Evolutionary conservation across 805 yeast genomes (phyloP).

Genomic region (Dipodascus geniculatus): DNA sequence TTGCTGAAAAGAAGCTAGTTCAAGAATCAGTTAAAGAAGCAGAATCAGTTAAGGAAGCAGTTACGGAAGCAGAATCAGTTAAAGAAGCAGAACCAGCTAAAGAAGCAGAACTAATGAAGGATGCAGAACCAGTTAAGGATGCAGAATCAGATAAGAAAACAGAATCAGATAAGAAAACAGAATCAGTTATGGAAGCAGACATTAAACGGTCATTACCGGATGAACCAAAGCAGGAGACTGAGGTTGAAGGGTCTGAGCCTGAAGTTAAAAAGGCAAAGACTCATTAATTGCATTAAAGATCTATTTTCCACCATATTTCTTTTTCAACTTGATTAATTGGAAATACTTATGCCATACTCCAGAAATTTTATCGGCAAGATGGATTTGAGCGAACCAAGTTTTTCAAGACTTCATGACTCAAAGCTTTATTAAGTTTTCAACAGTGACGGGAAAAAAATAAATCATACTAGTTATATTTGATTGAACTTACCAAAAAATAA

Average conservation of each 20-base stretch:
- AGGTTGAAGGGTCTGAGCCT: neutral
- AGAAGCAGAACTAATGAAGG: neutral
- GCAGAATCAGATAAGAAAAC: slow-evolving; percentile 23
- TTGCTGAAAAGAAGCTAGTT: neutral
- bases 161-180: slow-evolving; percentile 32
- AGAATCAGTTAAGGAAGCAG: neutral
- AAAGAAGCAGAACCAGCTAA: neutral
- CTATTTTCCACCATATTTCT: neutral
- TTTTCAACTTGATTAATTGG: no score
- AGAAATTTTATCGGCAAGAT: no score
- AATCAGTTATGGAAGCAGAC: slow-evolving; percentile 3
- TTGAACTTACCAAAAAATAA: no score
- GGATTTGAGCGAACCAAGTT: no score
- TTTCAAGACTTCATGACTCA: no score
- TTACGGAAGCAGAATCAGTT: neutral
- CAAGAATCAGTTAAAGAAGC: neutral
- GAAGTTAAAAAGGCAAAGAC: slow-evolving; percentile 3
- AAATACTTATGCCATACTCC: no score
- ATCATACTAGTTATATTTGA: no score
- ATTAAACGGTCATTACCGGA: slow-evolving; percentile 11
- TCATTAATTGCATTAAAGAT: neutral
- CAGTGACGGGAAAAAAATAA: no score
- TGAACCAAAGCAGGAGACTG: neutral
- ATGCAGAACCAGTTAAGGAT: neutral
- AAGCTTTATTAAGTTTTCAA: no score